Percentiles rank a stretch among this genome's conserved stretches.
Conservation (phyloP, 345 rosid species). For the Firmiana major region DNA sequence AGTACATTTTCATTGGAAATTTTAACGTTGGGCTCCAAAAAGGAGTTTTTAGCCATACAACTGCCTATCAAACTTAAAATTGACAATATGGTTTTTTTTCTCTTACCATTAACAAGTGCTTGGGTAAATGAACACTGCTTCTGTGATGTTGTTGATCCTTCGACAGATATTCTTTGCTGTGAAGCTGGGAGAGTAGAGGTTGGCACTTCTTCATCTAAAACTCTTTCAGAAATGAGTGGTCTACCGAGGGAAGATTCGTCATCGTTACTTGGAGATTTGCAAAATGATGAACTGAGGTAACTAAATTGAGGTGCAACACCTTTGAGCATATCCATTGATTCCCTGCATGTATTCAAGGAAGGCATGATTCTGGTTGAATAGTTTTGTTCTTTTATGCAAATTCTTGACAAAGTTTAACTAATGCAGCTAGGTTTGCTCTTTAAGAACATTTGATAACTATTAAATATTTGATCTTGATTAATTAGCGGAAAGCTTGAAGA, state of each 20-base stretch:
- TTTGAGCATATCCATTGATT: conserved; percentile 13
- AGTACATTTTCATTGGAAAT: too few species aligned
- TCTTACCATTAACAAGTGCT: conserved; percentile 11
- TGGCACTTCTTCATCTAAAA: neutral
- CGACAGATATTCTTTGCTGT: neutral
- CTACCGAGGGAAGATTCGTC: neutral
- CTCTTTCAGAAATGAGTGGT: neutral
- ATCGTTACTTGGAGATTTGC: neutral
- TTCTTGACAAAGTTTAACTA: neutral
- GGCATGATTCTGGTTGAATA: neutral
- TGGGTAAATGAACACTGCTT: conserved; percentile 7
- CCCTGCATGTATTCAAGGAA: neutral
- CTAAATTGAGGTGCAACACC: neutral
- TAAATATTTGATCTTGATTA: neutral
- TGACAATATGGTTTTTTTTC: neutral
- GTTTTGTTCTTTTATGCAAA: neutral
- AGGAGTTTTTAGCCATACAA: neutral
- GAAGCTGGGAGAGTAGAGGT: neutral
- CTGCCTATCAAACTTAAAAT: too few species aligned
- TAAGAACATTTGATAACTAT: neutral
- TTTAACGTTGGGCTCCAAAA: neutral
- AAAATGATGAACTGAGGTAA: neutral
- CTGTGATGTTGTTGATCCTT: neutral
- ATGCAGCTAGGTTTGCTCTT: neutral
- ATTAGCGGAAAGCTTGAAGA: neutral